phyloP scores from a whole-genome alignment of 306 rosid genomes.

The Elaeagnus macrophylla region DNA sequence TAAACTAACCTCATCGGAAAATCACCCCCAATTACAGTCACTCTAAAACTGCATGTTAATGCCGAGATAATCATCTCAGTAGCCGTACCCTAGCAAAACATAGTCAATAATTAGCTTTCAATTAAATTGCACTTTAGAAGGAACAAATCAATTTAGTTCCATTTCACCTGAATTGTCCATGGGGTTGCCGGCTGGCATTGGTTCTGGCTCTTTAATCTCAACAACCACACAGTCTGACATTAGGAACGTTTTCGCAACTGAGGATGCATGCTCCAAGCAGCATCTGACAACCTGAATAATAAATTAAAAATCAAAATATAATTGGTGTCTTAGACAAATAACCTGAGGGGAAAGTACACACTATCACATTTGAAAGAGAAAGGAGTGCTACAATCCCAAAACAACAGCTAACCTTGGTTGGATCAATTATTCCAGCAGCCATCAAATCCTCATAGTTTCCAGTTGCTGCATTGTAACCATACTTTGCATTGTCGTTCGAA shows the following conservation, averaged over 20 bases:
- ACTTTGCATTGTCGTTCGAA: conserved; percentile 58
- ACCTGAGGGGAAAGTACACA: too few species aligned
- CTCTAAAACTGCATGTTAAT: too few species aligned
- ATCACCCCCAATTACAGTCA: too few species aligned
- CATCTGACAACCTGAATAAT: conserved; percentile 98
- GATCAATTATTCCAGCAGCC: conserved; percentile 98
- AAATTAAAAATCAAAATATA: too few species aligned
- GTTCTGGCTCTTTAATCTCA: conserved; percentile 94
- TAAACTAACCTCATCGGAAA: too few species aligned
- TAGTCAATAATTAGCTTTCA: too few species aligned
- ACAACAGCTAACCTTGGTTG: conserved; percentile 65
- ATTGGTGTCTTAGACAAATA: too few species aligned
- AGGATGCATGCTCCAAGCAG: conserved; percentile 95
- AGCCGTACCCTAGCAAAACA: too few species aligned
- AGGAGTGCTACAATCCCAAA: not conserved
- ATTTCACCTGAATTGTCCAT: conserved; percentile 83
- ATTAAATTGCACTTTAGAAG: too few species aligned
- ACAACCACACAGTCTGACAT: conserved; percentile 99
- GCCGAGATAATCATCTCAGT: too few species aligned
- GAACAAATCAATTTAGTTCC: too few species aligned
- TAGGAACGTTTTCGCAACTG: conserved; percentile 92
- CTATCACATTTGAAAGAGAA: not conserved
- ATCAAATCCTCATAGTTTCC: conserved; percentile 94
- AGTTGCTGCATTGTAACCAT: conserved; percentile 95
- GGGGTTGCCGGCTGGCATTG: conserved; percentile 64